Base-by-base conservation (phyloP, 2,329 filamentous ascomycete species). In the Clonostachys sp. region DNA sequence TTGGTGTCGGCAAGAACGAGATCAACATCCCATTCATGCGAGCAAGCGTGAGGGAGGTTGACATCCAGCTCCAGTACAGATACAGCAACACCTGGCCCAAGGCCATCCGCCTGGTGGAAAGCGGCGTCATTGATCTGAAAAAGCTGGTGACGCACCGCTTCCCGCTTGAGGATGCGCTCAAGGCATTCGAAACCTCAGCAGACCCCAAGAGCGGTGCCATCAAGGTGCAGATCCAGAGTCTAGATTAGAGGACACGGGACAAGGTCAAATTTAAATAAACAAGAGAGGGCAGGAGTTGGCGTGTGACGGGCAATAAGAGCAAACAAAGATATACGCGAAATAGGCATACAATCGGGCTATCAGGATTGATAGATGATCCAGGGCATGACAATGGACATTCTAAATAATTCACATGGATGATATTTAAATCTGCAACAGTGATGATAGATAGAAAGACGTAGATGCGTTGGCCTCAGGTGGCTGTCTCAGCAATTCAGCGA, bases 21-120 rank as follows among this genome's bases (percentile, higher is more conserved):
- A 94, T 97, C 75, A 90, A 82, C 68, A 87, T 97, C 53, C 92
- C 92, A 30, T 97, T 97, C 68, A 96, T 96, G 92, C 75, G 90
- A 45, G 80, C 92, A 49, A 92, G 87, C 59, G 92, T 91, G 6
- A 81, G 89, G 53, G 94, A 97, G 72, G 87, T 97, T 57, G 92
- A 97, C 69, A 75, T 97, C 51, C 89, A 95, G 72, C 94, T 96
- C 68, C 92, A 97, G 74, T 97, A 97, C 74, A 83, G 94, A 51
- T 97, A 97, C 75, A 81, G 80, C 72, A 96, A 97, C 74, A 96
- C 90, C 18, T 97, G 92, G 92, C 94, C 92, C 34, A 82, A 89
- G 52, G 92, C 94, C 41, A 96, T 97, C 56, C 81, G 91, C 43
- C 74, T 97, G 54, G 79, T 97, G 36, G 82, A 90, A 74, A 90